phyloP scores from a whole-genome alignment of 306 rosid genomes.

The Quercus wislizeni region DNA sequence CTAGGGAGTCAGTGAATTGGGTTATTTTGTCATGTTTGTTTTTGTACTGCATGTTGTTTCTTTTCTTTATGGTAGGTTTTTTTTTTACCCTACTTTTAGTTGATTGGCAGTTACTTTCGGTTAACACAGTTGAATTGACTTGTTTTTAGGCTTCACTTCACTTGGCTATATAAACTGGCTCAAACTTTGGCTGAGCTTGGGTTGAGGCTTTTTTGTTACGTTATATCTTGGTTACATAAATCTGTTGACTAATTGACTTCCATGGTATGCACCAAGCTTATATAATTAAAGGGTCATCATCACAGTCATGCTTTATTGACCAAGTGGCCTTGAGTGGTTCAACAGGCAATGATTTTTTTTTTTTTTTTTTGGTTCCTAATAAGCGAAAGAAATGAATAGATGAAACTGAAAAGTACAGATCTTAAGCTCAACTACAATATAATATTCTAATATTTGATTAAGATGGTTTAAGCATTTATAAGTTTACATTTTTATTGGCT shows the following conservation, averaged over 20 bases:
- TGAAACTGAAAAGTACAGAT: no score
- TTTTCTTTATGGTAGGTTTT: slow-evolving; percentile 11
- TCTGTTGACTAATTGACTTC: slow-evolving; percentile 16
- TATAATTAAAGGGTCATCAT: slow-evolving; percentile 17
- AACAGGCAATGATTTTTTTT: slow-evolving; percentile 19
- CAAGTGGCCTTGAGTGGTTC: slow-evolving; percentile 15
- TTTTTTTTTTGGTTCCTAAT: no score
- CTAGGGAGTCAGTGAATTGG: neutral
- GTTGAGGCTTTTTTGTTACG: slow-evolving; percentile 13
- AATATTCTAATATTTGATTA: no score
- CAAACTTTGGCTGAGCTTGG: neutral
- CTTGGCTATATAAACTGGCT: slow-evolving; percentile 7
- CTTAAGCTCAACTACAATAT: no score
- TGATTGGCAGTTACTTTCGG: slow-evolving; percentile 35
- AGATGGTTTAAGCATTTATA: no score
- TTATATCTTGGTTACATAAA: slow-evolving; percentile 22
- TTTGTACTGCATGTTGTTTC: slow-evolving; percentile 8
- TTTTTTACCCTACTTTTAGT: neutral
- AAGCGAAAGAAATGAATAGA: no score
- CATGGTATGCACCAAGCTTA: slow-evolving; percentile 1
- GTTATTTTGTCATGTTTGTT: neutral
- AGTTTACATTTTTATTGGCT: no score
- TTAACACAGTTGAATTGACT: slow-evolving; percentile 12
- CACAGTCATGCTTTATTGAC: slow-evolving; percentile 29
- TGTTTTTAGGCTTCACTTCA: slow-evolving; percentile 14